These are phyloP conservation scores for Euphorbia pulcherrima DNA, from an alignment of 345 rosid genomes.

Conservation along the genomic window DNA sequence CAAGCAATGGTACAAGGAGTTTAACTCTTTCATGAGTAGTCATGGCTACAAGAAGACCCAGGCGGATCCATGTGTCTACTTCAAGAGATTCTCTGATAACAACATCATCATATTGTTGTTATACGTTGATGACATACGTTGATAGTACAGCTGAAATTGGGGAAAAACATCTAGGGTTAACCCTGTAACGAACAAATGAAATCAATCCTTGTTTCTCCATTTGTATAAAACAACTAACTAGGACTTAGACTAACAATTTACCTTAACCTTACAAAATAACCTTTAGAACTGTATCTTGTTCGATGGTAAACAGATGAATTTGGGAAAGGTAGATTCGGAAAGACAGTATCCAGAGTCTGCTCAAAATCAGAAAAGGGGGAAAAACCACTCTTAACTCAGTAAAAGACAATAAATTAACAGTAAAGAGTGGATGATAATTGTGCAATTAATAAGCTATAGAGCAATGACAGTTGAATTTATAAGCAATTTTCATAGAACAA, in stretches of 20 bases:
- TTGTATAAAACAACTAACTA: background rate
- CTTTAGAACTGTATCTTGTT: slow-evolving; percentile 12
- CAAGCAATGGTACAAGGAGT: too few species aligned
- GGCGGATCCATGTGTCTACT: too few species aligned
- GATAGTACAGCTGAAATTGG: slow-evolving; percentile 41
- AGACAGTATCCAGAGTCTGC: slow-evolving; percentile 30
- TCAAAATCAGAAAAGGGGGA: background rate
- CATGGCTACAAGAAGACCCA: too few species aligned
- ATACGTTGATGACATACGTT: too few species aligned
- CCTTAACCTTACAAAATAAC: slow-evolving; percentile 23
- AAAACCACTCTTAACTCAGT: background rate
- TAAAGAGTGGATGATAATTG: background rate
- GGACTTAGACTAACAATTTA: background rate
- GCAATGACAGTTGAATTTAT: background rate
- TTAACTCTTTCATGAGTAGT: too few species aligned
- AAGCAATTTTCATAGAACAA: background rate
- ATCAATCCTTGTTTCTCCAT: background rate
- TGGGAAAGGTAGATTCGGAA: slow-evolving; percentile 27
- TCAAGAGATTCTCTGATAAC: too few species aligned
- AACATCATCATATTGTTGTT: too few species aligned
- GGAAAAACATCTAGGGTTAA: slow-evolving; percentile 16
- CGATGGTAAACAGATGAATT: slow-evolving; percentile 31
- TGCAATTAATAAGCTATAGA: background rate
- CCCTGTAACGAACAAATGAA: slow-evolving; percentile 34
- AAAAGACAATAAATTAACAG: background rate